Evolutionary conservation across 306 rosid genomes (phyloP).

Genomic region (Coriaria nepalensis): DNA sequence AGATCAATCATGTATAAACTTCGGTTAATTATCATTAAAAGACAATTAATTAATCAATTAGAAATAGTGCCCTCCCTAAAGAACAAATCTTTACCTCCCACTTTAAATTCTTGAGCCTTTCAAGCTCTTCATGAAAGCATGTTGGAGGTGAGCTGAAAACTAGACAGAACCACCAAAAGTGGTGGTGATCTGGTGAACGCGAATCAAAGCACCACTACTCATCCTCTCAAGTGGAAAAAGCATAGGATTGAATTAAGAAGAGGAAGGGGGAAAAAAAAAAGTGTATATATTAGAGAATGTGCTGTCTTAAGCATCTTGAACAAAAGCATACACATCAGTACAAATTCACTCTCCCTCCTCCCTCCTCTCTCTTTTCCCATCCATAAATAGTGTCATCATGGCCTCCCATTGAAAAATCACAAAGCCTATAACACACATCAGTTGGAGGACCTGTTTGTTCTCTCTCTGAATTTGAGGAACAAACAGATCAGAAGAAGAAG

Average conservation of each 20-base stretch:
- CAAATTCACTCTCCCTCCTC: constrained; percentile 23
- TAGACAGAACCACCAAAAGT: too few species aligned
- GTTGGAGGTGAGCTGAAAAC: too few species aligned
- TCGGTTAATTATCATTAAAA: too few species aligned
- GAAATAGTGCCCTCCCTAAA: too few species aligned
- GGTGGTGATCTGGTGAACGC: constrained; percentile 11
- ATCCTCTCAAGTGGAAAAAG: constrained; percentile 53
- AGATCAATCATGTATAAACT: too few species aligned
- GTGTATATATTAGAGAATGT: constrained; percentile 74
- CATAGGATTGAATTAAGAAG: constrained; percentile 41
- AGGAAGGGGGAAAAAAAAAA: constrained; percentile 12
- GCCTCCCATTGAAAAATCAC: constrained; percentile 49
- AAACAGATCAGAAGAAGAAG: not conserved
- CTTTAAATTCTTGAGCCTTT: too few species aligned
- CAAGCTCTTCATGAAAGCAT: too few species aligned
- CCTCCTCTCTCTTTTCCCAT: not conserved
- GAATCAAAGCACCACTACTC: constrained; percentile 20
- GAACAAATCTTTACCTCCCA: too few species aligned
- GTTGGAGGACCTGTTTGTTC: constrained; percentile 1
- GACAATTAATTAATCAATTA: too few species aligned
- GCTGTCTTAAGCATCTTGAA: constrained; percentile 22
- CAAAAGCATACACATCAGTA: constrained; percentile 50
- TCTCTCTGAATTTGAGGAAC: constrained; percentile 7
- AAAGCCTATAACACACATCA: constrained; percentile 5
- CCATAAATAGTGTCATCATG: constrained; percentile 50